phyloP scores from a whole-genome alignment of 306 rosid genomes.

The Urtica urens region DNA sequence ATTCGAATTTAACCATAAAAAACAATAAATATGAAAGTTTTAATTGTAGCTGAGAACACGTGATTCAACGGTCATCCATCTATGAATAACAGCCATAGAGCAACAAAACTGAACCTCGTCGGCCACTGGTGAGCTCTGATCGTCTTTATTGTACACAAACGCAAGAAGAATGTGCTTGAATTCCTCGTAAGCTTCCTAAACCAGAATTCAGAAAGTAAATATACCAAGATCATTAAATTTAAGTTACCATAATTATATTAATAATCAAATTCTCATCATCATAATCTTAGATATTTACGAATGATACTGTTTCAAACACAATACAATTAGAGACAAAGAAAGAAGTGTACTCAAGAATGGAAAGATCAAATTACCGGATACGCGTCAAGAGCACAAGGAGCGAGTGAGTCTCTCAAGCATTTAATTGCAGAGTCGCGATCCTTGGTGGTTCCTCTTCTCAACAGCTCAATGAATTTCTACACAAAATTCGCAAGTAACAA shows the following conservation, averaged over 20 bases:
- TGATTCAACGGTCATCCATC: neutral
- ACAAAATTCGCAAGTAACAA: too few relatives aligned
- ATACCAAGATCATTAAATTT: conserved; percentile 1
- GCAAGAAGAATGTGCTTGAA: conserved; percentile 96
- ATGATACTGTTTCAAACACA: neutral
- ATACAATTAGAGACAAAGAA: neutral
- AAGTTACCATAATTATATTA: too few relatives aligned
- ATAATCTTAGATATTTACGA: neutral
- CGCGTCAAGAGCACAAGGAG: conserved; percentile 97
- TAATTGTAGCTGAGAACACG: neutral
- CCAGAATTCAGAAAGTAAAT: conserved; percentile 20
- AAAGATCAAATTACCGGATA: conserved; percentile 52
- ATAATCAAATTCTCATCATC: neutral
- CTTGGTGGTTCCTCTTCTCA: conserved; percentile 70
- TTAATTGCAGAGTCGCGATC: conserved; percentile 76
- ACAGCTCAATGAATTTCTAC: conserved; percentile 87
- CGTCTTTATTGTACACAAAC: conserved; percentile 81
- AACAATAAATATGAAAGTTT: neutral
- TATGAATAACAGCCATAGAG: neutral
- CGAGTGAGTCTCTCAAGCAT: conserved; percentile 73
- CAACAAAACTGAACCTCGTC: conserved; percentile 46
- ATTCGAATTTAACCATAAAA: conserved; percentile 2
- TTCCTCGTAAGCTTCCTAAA: conserved; percentile 99
- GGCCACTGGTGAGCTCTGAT: conserved; percentile 73
- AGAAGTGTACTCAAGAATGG: neutral